Evolutionary conservation across 1,139 yeast genomes (phyloP).

Genomic region (Meyerozyma athensensis): DNA sequence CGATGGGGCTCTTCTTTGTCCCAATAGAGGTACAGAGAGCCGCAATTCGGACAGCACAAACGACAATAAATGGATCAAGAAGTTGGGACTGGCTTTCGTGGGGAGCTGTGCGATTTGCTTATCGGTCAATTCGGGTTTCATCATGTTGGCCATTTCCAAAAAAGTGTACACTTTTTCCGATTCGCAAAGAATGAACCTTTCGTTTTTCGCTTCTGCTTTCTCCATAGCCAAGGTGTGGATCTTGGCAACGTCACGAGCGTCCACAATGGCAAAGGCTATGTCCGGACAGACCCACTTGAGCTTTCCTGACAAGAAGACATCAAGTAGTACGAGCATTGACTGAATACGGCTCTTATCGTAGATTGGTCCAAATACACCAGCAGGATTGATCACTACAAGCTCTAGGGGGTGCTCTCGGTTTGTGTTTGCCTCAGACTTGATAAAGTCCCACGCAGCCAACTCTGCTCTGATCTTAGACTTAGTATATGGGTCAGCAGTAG

Average conservation of each 20-base stretch:
- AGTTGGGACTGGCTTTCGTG: background rate
- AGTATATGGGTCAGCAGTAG: conserved; percentile 9
- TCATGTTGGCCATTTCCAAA: background rate
- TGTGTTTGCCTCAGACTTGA: conserved; percentile 5
- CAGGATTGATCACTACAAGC: conserved; percentile 5
- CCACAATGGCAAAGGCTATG: conserved; percentile 5
- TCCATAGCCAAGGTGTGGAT: conserved; percentile 19
- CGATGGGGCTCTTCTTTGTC: background rate
- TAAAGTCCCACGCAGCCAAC: conserved; percentile 16
- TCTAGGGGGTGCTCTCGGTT: background rate
- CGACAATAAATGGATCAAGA: background rate
- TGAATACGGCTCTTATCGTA: background rate
- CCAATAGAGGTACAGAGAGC: background rate
- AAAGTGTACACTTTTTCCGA: background rate
- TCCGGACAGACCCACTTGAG: conserved; percentile 7
- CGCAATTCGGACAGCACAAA: background rate
- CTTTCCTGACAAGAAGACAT: conserved; percentile 3
- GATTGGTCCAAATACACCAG: conserved; percentile 6
- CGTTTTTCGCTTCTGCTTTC: conserved; percentile 17
- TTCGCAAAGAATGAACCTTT: conserved; percentile 23
- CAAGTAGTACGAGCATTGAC: background rate
- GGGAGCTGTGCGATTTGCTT: background rate
- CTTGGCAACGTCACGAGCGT: conserved; percentile 9
- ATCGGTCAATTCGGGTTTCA: background rate
- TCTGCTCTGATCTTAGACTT: conserved; percentile 15